Evolutionary conservation across 495 filamentous ascomycete species (phyloP), one percentile per base, ranked within the genome.

Genomic region (Penicillium pancosmium): DNA sequence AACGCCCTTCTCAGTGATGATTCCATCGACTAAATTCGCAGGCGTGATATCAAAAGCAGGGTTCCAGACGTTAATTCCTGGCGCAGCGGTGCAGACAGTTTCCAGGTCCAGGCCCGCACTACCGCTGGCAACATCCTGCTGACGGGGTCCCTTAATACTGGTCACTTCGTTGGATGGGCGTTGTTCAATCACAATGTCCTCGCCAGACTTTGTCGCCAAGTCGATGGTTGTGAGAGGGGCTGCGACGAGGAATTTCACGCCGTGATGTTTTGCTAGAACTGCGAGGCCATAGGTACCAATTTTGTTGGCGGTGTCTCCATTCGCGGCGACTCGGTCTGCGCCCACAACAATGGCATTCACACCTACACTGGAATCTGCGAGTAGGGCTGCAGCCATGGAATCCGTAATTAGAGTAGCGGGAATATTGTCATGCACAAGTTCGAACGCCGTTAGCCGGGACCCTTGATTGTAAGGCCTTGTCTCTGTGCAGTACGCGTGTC

Each of bases 401-500:
- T 98, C 94, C 5, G 94, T 96, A 66, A 98, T 89, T 49, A 98
- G 77, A 0, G 91, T 96, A 16, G 92, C 85, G n/a, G 94, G 94
- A 56, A 98, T 95, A 15, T 86, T 77, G 69, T 98, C 94, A 69
- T 93, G 91, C 27, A 96, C 87, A 46, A 98, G 84, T 77, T 98
- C 94, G 75, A 93, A 98, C 8, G 95, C 93, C 12, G 94, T 98
- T 46, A 98, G 78, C 21, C 95, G 86, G 46, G 92, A 93, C 44
- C 94, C 94, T 80, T 98, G 94, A 76, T 98, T 98, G 74, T 98
- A 98, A 1, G 94, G 94, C 23, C 94, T 84, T 8, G 94, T 98
- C 75, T 98, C 94, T 61, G 94, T 96, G 79, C 93, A 98, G 79
- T 89, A 98, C 47, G 90, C 93, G 60, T 89, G 92, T 52, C 84